Evolutionary conservation across 2,329 filamentous ascomycete species (phyloP).

Genomic region (Ilyonectria mors-panacis): DNA sequence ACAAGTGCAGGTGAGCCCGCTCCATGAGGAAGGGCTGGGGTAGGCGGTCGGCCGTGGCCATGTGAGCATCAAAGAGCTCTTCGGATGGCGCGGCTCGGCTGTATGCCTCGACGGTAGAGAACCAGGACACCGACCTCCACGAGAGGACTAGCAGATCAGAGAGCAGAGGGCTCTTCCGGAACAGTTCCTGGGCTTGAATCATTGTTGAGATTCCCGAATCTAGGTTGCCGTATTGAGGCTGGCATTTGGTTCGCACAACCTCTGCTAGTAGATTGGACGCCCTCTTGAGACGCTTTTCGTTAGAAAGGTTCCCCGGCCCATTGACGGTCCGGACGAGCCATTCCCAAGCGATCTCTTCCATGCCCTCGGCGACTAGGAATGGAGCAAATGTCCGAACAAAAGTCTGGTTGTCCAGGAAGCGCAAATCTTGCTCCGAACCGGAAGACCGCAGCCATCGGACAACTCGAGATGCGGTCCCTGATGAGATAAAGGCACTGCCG

Average conservation of each 20-base stretch:
- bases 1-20: slow-evolving; percentile 67
- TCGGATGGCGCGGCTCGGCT: slow-evolving; percentile 62
- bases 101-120: slow-evolving; percentile 66
- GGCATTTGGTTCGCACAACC: slow-evolving; percentile 61
- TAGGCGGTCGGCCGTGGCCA: slow-evolving; percentile 61
- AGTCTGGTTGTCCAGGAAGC: slow-evolving; percentile 59
- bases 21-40: slow-evolving; percentile 58
- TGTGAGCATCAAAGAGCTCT: slow-evolving; percentile 67
- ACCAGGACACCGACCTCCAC: slow-evolving; percentile 66
- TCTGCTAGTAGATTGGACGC: slow-evolving; percentile 54
- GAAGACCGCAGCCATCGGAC: slow-evolving; percentile 69
- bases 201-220: slow-evolving; percentile 66
- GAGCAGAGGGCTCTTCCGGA: slow-evolving; percentile 54
- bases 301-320: slow-evolving; percentile 39
- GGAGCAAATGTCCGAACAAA: slow-evolving; percentile 60
- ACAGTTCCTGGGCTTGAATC: slow-evolving; percentile 61
- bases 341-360: slow-evolving; percentile 66
- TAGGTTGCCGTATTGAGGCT: slow-evolving; percentile 58
- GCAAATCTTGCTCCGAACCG: slow-evolving; percentile 61
- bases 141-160: slow-evolving; percentile 56
- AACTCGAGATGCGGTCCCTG: slow-evolving; percentile 64
- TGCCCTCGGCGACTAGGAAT: slow-evolving; percentile 67
- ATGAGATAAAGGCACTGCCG: slow-evolving; percentile 53
- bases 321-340: slow-evolving; percentile 64
- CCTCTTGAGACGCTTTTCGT: slow-evolving; percentile 45